phyloP scores from a whole-genome alignment of 306 rosid genomes.

The Lathyrus sativus region DNA sequence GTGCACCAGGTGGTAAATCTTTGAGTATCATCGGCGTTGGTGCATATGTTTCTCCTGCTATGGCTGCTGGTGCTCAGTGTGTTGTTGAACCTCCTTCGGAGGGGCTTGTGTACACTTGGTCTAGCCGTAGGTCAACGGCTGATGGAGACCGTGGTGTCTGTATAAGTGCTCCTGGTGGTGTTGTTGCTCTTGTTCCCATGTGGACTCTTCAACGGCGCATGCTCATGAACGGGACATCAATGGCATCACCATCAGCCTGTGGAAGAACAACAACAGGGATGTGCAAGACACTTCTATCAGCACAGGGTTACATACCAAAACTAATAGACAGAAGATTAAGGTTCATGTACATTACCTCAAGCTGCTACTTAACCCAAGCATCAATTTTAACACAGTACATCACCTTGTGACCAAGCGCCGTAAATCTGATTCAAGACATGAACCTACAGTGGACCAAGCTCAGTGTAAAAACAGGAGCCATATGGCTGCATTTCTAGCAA shows the following conservation, averaged over 20 bases:
- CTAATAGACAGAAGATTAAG: too few relatives aligned
- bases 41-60: slow-evolving; percentile 94
- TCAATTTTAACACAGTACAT: too few relatives aligned
- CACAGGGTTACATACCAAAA: too few relatives aligned
- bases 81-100: slow-evolving; percentile 88
- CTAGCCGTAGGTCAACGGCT: slow-evolving; percentile 97
- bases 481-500: too few relatives aligned
- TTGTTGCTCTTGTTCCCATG: slow-evolving; percentile 97
- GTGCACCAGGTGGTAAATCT: slow-evolving; percentile 98
- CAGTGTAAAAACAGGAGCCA: too few relatives aligned
- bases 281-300: too few relatives aligned
- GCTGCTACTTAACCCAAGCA: too few relatives aligned
- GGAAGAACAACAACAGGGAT: too few relatives aligned
- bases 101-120: slow-evolving; percentile 99
- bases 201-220: slow-evolving; percentile 98
- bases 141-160: slow-evolving; percentile 96
- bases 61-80: slow-evolving; percentile 99
- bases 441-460: too few relatives aligned
- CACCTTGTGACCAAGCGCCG: too few relatives aligned
- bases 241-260: slow-evolving; percentile 99
- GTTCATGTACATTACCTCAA: too few relatives aligned
- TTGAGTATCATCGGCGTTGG: slow-evolving; percentile 94
- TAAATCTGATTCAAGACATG: too few relatives aligned
- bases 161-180: slow-evolving; percentile 98
- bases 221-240: slow-evolving; percentile 99